Base-by-base conservation (phyloP, 768 basidiomycete genomes). In the Pholiota conissans region DNA sequence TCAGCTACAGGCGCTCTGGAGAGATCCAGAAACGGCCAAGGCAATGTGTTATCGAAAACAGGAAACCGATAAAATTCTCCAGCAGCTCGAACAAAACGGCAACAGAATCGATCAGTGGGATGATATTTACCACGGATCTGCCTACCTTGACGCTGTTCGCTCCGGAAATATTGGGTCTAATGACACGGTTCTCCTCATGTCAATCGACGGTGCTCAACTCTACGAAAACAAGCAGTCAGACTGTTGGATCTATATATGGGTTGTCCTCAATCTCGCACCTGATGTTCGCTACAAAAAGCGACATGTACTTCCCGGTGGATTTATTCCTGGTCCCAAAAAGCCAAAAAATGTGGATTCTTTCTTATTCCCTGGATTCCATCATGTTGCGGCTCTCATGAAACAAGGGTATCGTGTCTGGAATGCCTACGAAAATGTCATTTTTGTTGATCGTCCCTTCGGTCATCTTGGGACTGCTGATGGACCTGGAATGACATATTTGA, bases 1-100 rank as follows among this genome's bases (percentile, higher is more conserved):
- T 0, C 73, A 75, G 27, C 58, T 81, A 0, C 81, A 83, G 49
- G 73, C 76, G 0, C 47, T 75, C n/a, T 35, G 69, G 0, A 61
- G 52, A 2, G 59, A 52, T 74, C 72, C 56, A 58, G 57, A 1
- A 40, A 40, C 4, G 75, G 76, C 53, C 42, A 39, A 32, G 30
- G 49, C 49, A 18, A 50, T 50, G 49, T 30, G 28, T 16, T 24
- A 50, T 30, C 28, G 49, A 8, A 14, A 8, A 8, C 7, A 10
- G 4, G 37, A 8, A 4, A 39, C 37, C 7, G 9, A 4, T 8
- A 40, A 40, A 18, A 40, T 40, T 40, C 39, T 40, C n/a, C n/a
- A 20, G 20, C n/a, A 20, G 9, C 4, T 40, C 3, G 39, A 40
- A 18, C 34, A 13, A 35, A 35, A 35, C n/a, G 9, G 18, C 39